A percentile compares a stretch with the other conserved stretches of the same genome.
These are phyloP conservation scores for Hylodesmum podocarpum DNA, from an alignment of 306 rosid genomes.

Conservation along the genomic window DNA sequence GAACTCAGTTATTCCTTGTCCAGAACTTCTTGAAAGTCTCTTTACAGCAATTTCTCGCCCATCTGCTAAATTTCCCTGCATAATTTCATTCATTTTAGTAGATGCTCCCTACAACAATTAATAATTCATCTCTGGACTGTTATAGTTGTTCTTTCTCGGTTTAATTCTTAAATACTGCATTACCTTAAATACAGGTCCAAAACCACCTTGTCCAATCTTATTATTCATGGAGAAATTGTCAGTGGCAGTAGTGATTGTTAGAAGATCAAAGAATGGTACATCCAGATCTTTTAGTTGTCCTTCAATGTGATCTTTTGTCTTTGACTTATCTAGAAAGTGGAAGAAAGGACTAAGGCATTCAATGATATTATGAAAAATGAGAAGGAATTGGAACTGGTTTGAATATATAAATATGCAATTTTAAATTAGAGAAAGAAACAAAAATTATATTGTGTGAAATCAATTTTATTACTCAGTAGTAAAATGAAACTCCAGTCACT, in stretches of 20 bases:
- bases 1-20: background rate
- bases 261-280: constrained; percentile 35
- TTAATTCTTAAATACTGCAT: background rate
- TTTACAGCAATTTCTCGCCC: constrained; percentile 7
- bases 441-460: background rate
- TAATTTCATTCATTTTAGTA: background rate
- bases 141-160: background rate
- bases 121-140: background rate
- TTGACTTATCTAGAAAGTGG: background rate
- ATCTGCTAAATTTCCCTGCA: background rate
- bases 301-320: background rate
- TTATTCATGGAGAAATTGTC: constrained; percentile 27
- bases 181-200: constrained; percentile 14
- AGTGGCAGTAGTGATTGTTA: constrained; percentile 30
- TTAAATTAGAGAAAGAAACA: background rate
- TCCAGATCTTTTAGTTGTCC: constrained; percentile 41
- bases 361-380: background rate
- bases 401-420: background rate
- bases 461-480: background rate
- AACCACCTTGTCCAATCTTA: constrained; percentile 15
- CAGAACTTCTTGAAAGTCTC: background rate
- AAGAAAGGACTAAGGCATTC: background rate
- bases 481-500: background rate
- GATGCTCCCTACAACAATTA: background rate
- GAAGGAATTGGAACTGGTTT: background rate